Evolutionary conservation across 1,139 yeast genomes (phyloP), one percentile per base, ranked within the genome.

Genomic region (Kodamaea ohmeri): DNA sequence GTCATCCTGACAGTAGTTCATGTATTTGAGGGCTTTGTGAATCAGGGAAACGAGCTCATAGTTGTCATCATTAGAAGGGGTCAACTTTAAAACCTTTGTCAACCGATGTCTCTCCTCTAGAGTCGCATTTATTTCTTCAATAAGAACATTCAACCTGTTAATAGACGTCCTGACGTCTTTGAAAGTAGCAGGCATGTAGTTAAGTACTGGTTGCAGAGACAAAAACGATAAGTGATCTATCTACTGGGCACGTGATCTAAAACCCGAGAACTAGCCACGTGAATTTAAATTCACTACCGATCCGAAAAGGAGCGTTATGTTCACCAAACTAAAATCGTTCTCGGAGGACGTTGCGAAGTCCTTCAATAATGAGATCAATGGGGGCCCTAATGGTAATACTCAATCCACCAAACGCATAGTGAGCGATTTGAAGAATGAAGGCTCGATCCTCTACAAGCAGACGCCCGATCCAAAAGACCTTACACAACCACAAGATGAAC

Each of bases 301-400:
- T 15, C 34, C 18, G 31, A 25, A 31, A 14, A 2, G 8, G 13
- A 30, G 9, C 6, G 25, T 4, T 11, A 82, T 82, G 89, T 74
- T 82, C 53, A 76, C 80, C 43, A 75, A 47, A 66, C 83, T 36
- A 42, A 85, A 84, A 64, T 81, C 80, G 50, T 65, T 87, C 35
- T 71, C 87, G 3, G 76, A 69, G 43, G 76, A 71, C 45, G 71
- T 71, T 51, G 74, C 76, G 32, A 70, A 67, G 48, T 64, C 67
- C 35, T 55, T 71, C 46, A 69, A 67, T 42, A 68, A 65, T 42
- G 50, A 35, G 50, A 47, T 37, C 43, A 43, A 41, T 35, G 52
- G 44, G 30, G 25, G 37, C 18, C 39, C 42, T 20, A 32, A 22
- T 11, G 40, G 38, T 13, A 34, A 35, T 16, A 35, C 41, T 6